These are phyloP conservation scores for Penicillium antarcticum DNA, from an alignment of 495 filamentous ascomycete genomes.

Conservation along the genomic window DNA sequence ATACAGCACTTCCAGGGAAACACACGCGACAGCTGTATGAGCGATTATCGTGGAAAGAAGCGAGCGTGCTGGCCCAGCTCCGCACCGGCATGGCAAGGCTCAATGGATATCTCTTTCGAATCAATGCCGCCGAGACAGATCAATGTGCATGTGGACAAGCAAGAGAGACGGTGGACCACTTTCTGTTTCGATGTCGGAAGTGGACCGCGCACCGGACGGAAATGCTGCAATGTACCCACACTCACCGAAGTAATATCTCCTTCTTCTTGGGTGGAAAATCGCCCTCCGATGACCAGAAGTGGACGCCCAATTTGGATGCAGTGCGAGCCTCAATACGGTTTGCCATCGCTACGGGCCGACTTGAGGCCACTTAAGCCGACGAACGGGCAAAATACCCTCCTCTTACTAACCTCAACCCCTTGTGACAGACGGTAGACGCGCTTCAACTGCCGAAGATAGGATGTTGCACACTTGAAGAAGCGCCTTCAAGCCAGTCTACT, in stretches of 20 bases:
- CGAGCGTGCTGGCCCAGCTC: too few species aligned
- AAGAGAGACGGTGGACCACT: too few species aligned
- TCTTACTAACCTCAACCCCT: conserved; percentile 4
- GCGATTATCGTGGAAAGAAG: too few species aligned
- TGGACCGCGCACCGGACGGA: conserved; percentile 18
- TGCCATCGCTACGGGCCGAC: conserved; percentile 33
- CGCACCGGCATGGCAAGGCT: too few species aligned
- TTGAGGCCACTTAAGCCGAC: conserved; percentile 21
- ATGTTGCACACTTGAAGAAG: conserved; percentile 28
- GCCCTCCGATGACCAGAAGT: conserved; percentile 23
- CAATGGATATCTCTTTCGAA: too few species aligned
- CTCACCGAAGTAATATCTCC: conserved; percentile 27
- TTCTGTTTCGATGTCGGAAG: too few species aligned
- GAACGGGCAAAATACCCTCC: too few species aligned
- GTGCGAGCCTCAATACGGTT: conserved; percentile 34
- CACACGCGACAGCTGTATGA: too few species aligned
- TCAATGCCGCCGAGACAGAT: too few species aligned
- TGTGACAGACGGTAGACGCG: conserved; percentile 1
- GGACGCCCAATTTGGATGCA: conserved; percentile 29
- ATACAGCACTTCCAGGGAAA: too few species aligned
- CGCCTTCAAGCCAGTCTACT: conserved; percentile 29
- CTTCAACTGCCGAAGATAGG: conserved; percentile 14
- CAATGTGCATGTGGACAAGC: too few species aligned
- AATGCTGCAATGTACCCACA: conserved; percentile 29
- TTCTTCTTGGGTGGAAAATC: conserved; percentile 25